phyloP scores from a whole-genome alignment of 2,329 filamentous ascomycete species.

The Penicillium sp. region DNA sequence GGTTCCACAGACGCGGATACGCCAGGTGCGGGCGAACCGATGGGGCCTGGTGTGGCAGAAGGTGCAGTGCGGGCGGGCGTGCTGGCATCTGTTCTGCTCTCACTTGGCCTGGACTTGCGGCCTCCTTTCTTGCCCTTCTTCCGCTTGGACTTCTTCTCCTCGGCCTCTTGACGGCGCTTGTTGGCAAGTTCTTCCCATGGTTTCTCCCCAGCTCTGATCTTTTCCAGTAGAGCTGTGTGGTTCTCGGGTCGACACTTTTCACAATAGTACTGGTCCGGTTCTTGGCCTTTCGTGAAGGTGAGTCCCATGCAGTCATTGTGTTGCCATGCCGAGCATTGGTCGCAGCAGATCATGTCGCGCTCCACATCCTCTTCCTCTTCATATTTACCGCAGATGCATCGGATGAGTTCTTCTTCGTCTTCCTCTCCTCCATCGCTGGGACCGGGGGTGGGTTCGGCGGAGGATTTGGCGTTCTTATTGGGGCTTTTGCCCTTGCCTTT shows the following conservation, averaged over 20 bases:
- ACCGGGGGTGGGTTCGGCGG: slow-evolving; percentile 47
- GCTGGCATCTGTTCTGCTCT: slow-evolving; percentile 53
- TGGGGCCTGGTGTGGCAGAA: slow-evolving; percentile 29
- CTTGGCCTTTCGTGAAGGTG: slow-evolving; percentile 71
- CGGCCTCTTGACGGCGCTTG: slow-evolving; percentile 63
- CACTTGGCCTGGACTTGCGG: slow-evolving; percentile 66
- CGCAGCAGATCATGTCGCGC: slow-evolving; percentile 94
- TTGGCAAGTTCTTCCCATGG: slow-evolving; percentile 77
- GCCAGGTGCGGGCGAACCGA: slow-evolving; percentile 25
- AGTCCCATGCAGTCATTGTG: slow-evolving; percentile 96
- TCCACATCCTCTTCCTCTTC: slow-evolving; percentile 83
- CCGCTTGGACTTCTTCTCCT: slow-evolving; percentile 59
- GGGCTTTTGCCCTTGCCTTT: slow-evolving; percentile 51
- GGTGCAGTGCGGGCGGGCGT: slow-evolving; percentile 39
- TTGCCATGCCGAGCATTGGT: slow-evolving; percentile 91
- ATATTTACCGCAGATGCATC: slow-evolving; percentile 88
- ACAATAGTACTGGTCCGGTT: slow-evolving; percentile 86
- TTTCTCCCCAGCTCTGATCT: slow-evolving; percentile 76
- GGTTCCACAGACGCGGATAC: slow-evolving; percentile 27
- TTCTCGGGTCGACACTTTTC: slow-evolving; percentile 84
- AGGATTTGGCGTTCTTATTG: slow-evolving; percentile 50
- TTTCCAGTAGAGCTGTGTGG: slow-evolving; percentile 77
- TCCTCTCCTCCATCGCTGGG: slow-evolving; percentile 61
- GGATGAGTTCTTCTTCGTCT: slow-evolving; percentile 73
- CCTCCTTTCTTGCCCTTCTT: slow-evolving; percentile 58